These are phyloP conservation scores for Entonaema liquescens DNA, from an alignment of 495 filamentous ascomycete species.

Conservation along the genomic window DNA sequence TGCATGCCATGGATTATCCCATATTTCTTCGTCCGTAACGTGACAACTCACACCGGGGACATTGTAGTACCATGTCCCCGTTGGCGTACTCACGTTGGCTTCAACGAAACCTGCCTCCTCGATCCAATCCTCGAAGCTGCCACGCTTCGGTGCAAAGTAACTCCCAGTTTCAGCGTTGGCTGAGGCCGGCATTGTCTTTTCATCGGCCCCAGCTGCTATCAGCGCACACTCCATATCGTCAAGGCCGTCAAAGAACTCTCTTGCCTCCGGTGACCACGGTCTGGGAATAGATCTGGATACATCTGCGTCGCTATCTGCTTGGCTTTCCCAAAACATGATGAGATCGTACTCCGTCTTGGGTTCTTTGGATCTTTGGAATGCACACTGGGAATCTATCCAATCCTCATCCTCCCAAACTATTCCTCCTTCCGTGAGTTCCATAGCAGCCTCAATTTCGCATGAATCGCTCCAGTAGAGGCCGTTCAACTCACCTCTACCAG, in stretches of 20 bases:
- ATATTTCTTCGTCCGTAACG: not conserved
- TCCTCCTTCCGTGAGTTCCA: slow-evolving; percentile 3
- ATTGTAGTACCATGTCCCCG: slow-evolving; percentile 21
- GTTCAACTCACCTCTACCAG: slow-evolving; percentile 14
- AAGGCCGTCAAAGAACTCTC: slow-evolving; percentile 7
- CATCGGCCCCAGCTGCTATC: not conserved
- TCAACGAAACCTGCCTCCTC: slow-evolving; percentile 31
- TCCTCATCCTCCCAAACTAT: slow-evolving; percentile 7
- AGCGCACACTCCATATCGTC: slow-evolving; percentile 7
- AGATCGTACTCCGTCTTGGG: slow-evolving; percentile 20
- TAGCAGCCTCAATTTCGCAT: slow-evolving; percentile 10
- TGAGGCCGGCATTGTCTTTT: not conserved
- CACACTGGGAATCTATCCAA: slow-evolving; percentile 20
- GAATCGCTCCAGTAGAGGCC: slow-evolving; percentile 9
- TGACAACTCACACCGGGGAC: not conserved
- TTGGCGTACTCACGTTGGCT: slow-evolving; percentile 2
- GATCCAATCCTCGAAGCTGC: slow-evolving; percentile 29
- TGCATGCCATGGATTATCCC: not conserved
- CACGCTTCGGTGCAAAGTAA: not conserved
- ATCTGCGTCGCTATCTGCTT: not conserved
- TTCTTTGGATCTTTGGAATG: not conserved
- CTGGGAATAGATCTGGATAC: not conserved
- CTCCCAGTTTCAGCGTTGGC: not conserved
- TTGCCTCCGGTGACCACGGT: not conserved
- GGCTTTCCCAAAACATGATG: not conserved